A percentile compares a stretch with the other conserved stretches of the same genome.
Conservation (phyloP, 139 green algal genomes). For the Pleodorina starrii region DNA sequence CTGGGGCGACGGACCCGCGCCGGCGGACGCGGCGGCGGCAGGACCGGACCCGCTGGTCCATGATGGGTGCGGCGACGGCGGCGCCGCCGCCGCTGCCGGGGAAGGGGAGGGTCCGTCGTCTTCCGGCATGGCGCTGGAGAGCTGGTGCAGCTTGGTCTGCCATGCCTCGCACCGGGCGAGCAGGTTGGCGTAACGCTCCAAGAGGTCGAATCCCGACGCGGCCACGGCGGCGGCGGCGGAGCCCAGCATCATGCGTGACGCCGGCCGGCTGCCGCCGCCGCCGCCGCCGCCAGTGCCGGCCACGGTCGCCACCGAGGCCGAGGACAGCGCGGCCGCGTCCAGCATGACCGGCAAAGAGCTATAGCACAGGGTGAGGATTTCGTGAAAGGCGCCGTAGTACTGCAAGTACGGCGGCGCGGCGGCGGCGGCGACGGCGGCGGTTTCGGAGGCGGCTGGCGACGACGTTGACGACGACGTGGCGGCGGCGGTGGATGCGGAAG, state of each 20-base stretch:
- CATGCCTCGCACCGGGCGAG: slow-evolving; percentile 31
- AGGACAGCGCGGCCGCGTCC: not conserved
- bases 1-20: not conserved
- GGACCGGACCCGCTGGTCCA: too few species aligned
- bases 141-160: slow-evolving; percentile 26
- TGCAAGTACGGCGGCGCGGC: slow-evolving; percentile 2
- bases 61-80: too few species aligned
- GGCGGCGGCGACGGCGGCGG: not conserved
- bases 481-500: too few species aligned
- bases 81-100: too few species aligned
- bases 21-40: too few species aligned
- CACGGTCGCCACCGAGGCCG: not conserved
- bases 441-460: not conserved
- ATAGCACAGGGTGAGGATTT: slow-evolving; percentile 37
- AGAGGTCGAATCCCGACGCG: not conserved
- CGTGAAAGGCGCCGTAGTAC: slow-evolving; percentile 29
- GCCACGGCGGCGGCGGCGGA: not conserved
- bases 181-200: slow-evolving; percentile 21
- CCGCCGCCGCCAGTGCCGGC: not conserved
- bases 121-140: not conserved
- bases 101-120: not conserved
- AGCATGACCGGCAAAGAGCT: slow-evolving; percentile 6
- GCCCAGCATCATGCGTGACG: not conserved
- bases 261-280: slow-evolving; percentile 2
- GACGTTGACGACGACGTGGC: not conserved